Base-by-base conservation (phyloP, 2,329 filamentous ascomycete genomes). In the Coniochaeta sp. region DNA sequence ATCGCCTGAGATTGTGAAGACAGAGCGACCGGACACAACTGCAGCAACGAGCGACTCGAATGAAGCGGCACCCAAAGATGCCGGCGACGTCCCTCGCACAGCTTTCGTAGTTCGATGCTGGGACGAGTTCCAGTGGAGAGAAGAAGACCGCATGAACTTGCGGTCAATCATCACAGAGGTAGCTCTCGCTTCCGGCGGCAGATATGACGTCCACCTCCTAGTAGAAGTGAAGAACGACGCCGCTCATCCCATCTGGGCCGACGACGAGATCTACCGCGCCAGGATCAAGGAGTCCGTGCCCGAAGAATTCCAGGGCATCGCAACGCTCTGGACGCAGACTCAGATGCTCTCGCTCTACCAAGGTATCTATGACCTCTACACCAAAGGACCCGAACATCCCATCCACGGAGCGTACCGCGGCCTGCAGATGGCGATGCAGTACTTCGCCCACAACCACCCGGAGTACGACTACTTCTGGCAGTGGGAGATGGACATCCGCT, bases 391-490 rank as follows among this genome's bases (percentile, higher is more conserved):
- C 1, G 81, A 89, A 58, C 81, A 96, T 60, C 89, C 90, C 1
- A 86, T 96, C 0, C 93, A 98, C 71, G 93, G 93, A 19, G 91
- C 96, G 9, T 98, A 98, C 75, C 89, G 95, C 58, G 93, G 91
- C 59, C 85, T 95, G 11, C 91, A 92, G 68, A 96, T 98, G 91
- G 91, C 93, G 0, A 87, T 98, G 78, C 93, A 97, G 70, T 90
- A 93, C 73, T 98, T 98, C 71, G 90, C 93, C 6, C 87, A 93
- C 69, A 83, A 86, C 67, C 92, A 96, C 73, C 89, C 90, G 1
- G 92, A 96, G 72, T 96, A 93, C 69, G 91, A 96, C 56, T 90
- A 87, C 75, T 91, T 92, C 73, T 96, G 92, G 92, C 90, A 96
- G 66, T 96, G 92, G 90, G 92, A 96, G 73, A 93, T 96, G 88